Base-by-base conservation (phyloP, 2,329 filamentous ascomycete species). In the Pseudogymnoascus sp. region DNA sequence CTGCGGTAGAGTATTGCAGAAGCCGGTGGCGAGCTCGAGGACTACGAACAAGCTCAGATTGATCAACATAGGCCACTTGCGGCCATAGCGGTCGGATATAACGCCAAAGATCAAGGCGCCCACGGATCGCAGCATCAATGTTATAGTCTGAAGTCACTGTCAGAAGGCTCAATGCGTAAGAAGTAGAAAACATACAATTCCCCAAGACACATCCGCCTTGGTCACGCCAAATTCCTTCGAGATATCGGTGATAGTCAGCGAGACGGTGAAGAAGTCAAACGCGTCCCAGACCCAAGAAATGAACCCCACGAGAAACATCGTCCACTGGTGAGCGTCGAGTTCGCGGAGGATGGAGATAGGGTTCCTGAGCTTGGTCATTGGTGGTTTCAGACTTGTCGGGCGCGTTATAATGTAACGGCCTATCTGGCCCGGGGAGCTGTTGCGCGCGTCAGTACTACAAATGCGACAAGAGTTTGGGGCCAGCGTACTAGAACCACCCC, bases 11-110 rank as follows among this genome's bases (percentile, higher is more conserved):
- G 66, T 70, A 19, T 63, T 60, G 60, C 64, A 62, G 60, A 66
- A 70, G 12, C 66, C 67, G 5, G 69, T 69, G 5, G 63, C 66
- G 69, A 92, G 79, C 73, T 92, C 87, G 9, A 92, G 78, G 3
- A 86, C 72, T 30, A 88, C 85, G 60, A 91, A 84, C 42, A 91
- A 77, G 23, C 89, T 66, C 74, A 91, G 88, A 74, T 91, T 91
- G 64, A 87, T 69, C 22, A 91, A 79, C 77, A 91, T 90, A 1
- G 87, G 87, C 85, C 87, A 89, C 69, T 84, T 84, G 58, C 83
- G 75, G 4, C 83, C 83, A 66, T 82, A 85, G 36, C 81, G 77
- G 72, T 85, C 83, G 19, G 79, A 75, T 2, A 63, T 11, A 30
- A 66, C 9, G 67, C 70, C 9, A 36, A 64, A 93, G 71, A 84